Conservation (phyloP, 257 asterid species). For the Primulina huaijiensis region DNA sequence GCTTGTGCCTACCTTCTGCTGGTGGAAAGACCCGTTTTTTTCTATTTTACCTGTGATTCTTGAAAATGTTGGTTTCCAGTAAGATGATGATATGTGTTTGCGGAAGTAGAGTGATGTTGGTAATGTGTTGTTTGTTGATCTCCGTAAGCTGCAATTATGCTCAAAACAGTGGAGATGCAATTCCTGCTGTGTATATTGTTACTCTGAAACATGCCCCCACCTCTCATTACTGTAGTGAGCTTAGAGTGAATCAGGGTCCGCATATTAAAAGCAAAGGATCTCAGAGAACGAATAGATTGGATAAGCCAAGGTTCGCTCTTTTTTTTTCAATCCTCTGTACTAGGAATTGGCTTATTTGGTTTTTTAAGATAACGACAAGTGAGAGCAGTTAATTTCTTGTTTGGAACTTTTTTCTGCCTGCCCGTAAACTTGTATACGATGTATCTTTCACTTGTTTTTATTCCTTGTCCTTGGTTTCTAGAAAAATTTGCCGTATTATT, state of each 20-base stretch:
- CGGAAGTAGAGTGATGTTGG: conserved; percentile 11
- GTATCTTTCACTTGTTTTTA: neutral
- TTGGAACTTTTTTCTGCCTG: neutral
- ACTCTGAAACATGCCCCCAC: conserved; percentile 39
- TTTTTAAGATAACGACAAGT: conserved; percentile 20
- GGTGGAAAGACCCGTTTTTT: neutral
- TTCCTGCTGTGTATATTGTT: conserved; percentile 42
- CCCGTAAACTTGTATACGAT: neutral
- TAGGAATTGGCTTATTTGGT: neutral
- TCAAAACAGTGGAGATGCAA: conserved; percentile 31
- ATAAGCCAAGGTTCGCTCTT: conserved; percentile 39
- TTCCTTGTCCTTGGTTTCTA: conserved; percentile 2
- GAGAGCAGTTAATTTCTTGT: neutral
- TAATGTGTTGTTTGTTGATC: conserved; percentile 25
- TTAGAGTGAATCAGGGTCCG: conserved; percentile 26
- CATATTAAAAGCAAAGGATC: neutral
- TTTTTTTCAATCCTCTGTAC: neutral
- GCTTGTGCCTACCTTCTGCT: too few species aligned
- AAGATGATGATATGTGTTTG: conserved; percentile 27
- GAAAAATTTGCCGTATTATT: conserved; percentile 1
- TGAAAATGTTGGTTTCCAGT: neutral
- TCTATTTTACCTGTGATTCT: neutral
- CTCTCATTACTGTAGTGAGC: conserved; percentile 29
- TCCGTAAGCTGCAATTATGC: conserved; percentile 18
- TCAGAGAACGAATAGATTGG: neutral